Base-by-base conservation (phyloP, 192 early-diverging fungal genomes). In the Coemansia asiatica region DNA sequence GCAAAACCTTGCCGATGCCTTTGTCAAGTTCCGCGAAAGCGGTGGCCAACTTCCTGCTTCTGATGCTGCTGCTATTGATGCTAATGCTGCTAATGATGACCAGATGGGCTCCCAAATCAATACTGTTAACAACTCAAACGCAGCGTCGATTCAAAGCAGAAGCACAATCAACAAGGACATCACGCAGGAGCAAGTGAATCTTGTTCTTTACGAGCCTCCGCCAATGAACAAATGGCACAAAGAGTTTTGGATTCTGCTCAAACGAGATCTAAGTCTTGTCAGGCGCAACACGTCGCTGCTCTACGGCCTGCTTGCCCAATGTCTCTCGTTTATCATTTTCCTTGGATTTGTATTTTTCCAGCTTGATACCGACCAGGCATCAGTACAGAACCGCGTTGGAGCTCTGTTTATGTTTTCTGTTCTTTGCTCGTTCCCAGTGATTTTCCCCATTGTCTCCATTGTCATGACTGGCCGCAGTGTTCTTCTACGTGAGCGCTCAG, bases 301-400 rank as follows among this genome's bases (percentile, higher is more conserved):
- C 23, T 53, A 33, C 35, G 61, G 61, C 19, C 29, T 62, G 29
- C 23, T 62, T 10, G 61, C 61, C 0, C 61, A 62, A 31, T 62
- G 61, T 22, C 9, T 62, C 9, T 21, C 44, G 18, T 22, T 29
- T 19, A 62, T 51, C 23, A 44, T 62, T 3, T 51, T 85, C n/a
- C 48, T 82, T 15, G 84, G 80, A 9, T 76, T 85, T 53, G 76
- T 78, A 16, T 77, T 79, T 54, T 67, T 67, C 69, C 51, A 71
- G 50, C 26, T 71, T 3, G 58, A 38, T 25, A 51, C 23, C 15
- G 25, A 57, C 35, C 63, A 60, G 46, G 56, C 50, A 1, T 71
- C 68, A 0, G 48, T 72, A 9, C 69, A 72, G 44, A 72, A 64
- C 64, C 57, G 69, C 16, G 48, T 61, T 21, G 71, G 71, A 0